A percentile compares a stretch with the other conserved stretches of the same genome.
These are phyloP conservation scores for Wickerhamiella bombiphila DNA, from an alignment of 805 yeast genomes.

Conservation along the genomic window DNA sequence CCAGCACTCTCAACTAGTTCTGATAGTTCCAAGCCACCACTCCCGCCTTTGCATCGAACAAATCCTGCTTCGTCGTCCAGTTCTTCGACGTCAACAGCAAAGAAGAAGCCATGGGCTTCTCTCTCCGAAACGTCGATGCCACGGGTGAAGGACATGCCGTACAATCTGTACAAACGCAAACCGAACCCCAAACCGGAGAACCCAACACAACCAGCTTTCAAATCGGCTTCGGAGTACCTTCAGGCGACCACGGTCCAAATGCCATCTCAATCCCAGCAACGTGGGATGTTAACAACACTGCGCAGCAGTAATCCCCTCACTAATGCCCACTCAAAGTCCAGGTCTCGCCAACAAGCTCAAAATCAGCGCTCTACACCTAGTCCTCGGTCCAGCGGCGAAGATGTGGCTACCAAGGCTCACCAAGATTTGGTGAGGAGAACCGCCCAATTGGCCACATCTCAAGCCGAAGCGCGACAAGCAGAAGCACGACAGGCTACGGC, in stretches of 20 bases:
- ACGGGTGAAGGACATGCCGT: constrained; percentile 17
- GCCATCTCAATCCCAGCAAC: constrained; percentile 2
- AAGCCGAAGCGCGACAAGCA: no score
- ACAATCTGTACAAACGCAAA: constrained; percentile 13
- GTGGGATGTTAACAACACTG: constrained; percentile 14
- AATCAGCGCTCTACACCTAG: not conserved
- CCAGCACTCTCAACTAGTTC: no score
- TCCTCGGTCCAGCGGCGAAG: constrained; percentile 11
- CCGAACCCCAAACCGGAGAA: constrained; percentile 4
- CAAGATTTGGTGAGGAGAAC: constrained; percentile 7
- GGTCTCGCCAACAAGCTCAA: not conserved
- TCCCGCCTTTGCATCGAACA: not conserved
- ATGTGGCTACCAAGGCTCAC: constrained; percentile 4
- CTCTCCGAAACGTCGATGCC: constrained; percentile 9
- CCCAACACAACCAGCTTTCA: not conserved
- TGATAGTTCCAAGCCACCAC: no score
- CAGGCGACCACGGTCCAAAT: constrained; percentile 8
- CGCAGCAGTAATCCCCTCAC: constrained; percentile 11
- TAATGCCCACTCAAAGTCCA: constrained; percentile 1
- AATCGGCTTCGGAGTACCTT: constrained; percentile 8
- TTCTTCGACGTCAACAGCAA: no score
- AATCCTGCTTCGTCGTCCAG: no score
- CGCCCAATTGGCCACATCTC: constrained; percentile 8
- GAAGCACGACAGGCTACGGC: not conserved
- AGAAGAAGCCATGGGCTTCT: not conserved